These are phyloP conservation scores for Sporobolus alterniflorus DNA, from an alignment of 202 grass and related monocot genomes.

Conservation along the genomic window DNA sequence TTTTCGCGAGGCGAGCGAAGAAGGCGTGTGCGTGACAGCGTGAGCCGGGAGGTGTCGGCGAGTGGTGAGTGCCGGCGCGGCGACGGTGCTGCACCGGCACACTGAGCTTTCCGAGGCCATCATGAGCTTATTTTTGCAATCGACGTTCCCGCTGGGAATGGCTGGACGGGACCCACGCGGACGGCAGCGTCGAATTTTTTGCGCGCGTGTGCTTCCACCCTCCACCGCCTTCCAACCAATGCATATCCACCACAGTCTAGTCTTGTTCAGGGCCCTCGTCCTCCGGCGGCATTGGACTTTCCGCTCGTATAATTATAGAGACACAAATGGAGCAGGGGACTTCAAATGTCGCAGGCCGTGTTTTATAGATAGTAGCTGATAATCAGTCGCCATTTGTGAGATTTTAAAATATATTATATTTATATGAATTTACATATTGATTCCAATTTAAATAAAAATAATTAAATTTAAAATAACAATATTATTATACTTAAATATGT, in stretches of 20 bases:
- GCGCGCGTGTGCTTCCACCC: not conserved
- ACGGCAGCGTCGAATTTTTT: slow-evolving; percentile 11
- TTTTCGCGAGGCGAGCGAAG: slow-evolving; percentile 9
- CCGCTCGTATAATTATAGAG: slow-evolving; percentile 36
- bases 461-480: too few species aligned
- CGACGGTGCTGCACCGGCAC: slow-evolving; percentile 34
- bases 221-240: not conserved
- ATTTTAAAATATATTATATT: too few species aligned
- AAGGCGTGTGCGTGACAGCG: not conserved
- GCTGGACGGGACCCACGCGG: not conserved
- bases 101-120: slow-evolving; percentile 42
- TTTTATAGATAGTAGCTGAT: too few species aligned
- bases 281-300: too few species aligned
- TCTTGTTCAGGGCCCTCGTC: not conserved
- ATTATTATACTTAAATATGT: too few species aligned
- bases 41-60: slow-evolving; percentile 19
- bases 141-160: not conserved
- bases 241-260: not conserved
- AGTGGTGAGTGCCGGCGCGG: slow-evolving; percentile 38
- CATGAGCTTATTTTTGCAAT: not conserved
- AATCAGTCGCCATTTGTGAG: too few species aligned
- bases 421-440: too few species aligned
- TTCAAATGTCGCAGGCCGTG: too few species aligned
- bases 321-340: slow-evolving; percentile 51
- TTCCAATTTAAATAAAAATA: too few species aligned